Base-by-base conservation (phyloP, 345 rosid genomes). In the Sisymbrium altissimum region DNA sequence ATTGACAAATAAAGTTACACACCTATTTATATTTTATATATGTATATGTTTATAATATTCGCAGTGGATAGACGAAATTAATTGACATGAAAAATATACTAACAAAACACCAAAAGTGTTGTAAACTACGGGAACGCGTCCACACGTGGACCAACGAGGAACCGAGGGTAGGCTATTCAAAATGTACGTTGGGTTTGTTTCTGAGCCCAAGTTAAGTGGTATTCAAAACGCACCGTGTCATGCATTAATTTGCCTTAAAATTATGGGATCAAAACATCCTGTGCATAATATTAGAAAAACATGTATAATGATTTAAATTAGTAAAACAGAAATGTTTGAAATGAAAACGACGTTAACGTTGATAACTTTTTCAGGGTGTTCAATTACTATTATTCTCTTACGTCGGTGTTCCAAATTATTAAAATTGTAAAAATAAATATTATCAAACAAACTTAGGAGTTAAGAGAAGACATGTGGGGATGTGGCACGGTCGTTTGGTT, bases 131-230 rank as follows among this genome's bases (percentile, higher is more conserved):
- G 25, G 69, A 69, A 54, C 66, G 66, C 43, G 59, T 35, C 40
- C n/a, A n/a, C 50, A 76, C 62, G 75, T 76, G 76, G 71, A 64
- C 76, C 71, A 76, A 64, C 13, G 59, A 55, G 15, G 52, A 36
- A 39, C 3, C 33, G 21, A n/a, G 64, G 80, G 80, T 76, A 72
- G 66, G 71, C 75, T 38, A 29, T 63, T 43, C 58, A 36, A 40
- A 25, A 23, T 23, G 44, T 33, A 38, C 38, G 44, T 76, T 76
- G 70, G 80, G 80, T 66, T 76, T 76, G 45, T 60, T 69, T 76
- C 66, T 64, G 56, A 70, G 71, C 66, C 80, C 71, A 76, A 46
- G 45, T 19, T 29, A 55, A 13, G 53, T 63, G 33, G 39, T 30
- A 4, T 3, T 13, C 40, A 32, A 65, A 52, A 68, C 71, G 64